Conservation (phyloP, 768 basidiomycete species). For the Serpula lacrymans region DNA sequence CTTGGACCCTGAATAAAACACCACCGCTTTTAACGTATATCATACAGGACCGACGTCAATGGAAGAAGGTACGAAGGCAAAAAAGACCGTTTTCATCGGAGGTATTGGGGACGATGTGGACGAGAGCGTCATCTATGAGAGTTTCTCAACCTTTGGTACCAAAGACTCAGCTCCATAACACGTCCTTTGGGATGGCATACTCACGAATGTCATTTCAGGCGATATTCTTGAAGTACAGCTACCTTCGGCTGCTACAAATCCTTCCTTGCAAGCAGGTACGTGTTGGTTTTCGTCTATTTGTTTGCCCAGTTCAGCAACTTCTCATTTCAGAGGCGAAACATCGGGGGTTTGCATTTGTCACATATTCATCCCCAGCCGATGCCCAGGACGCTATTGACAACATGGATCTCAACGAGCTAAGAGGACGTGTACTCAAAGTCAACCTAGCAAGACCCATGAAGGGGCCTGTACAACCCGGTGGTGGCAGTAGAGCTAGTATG, state of each 20-base stretch:
- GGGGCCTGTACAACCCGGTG: conserved; percentile 54
- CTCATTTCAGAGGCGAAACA: conserved; percentile 63
- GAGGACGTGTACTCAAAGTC: conserved; percentile 72
- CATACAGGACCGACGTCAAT: no score
- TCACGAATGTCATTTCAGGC: conserved; percentile 42
- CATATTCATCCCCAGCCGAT: conserved; percentile 74
- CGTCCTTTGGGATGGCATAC: conserved; percentile 3
- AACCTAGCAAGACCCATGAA: conserved; percentile 86
- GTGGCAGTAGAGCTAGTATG: conserved; percentile 75
- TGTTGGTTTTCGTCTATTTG: conserved; percentile 10
- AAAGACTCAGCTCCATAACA: conserved; percentile 5
- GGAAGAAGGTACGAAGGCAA: conserved; percentile 83
- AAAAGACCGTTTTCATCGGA: conserved; percentile 84
- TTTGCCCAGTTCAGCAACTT: conserved; percentile 1
- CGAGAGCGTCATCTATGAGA: conserved; percentile 70
- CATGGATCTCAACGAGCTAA: conserved; percentile 93
- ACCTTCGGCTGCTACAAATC: conserved; percentile 74
- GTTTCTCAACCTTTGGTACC: conserved; percentile 87
- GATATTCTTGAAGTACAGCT: conserved; percentile 92
- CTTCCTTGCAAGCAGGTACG: conserved; percentile 57
- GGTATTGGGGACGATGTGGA: conserved; percentile 83
- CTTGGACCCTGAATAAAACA: no score
- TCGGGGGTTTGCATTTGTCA: conserved; percentile 92
- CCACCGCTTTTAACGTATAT: no score
- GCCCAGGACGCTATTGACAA: conserved; percentile 98